Evolutionary conservation across 345 rosid genomes (phyloP), one percentile per base, ranked within the genome.

Genomic region (Eucalyptus grandis): DNA sequence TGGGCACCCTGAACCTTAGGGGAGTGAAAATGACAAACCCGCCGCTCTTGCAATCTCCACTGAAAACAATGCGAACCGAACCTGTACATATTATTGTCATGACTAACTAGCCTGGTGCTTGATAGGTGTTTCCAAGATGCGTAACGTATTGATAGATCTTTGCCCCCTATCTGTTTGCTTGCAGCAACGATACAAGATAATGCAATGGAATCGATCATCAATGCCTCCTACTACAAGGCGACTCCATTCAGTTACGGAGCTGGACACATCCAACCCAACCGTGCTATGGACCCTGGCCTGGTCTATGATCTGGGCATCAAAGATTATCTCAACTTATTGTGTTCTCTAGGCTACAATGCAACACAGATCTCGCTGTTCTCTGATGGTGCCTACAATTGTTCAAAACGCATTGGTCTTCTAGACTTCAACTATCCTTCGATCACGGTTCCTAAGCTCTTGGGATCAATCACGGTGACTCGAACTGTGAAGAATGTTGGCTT

Each of bases 351-450:
- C 6, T 96, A 96, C 95, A 94, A 94, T 49, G 87, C 94, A 87
- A 89, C 0, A 9, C 93, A 90, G 91, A 89, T 98, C 54, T 88
- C 93, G 7, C 6, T 53, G 5, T 94, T 96, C 90, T 89, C 94
- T 7, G 91, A 87, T 1, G 87, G 89, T 9, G 89, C 92, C 44
- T 93, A 93, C 69, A 87, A 89, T 11, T 97, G 98, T 91, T 91
- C 98, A 3, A 90, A 90, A 88, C 89, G 90, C 90, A 72, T 67
- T 5, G 92, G 88, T 60, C 93, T 94, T 86, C 81, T 89, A 51
- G 88, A 93, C 92, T 96, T 98, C 92, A 98, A 97, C 93, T 95
- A 98, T 92, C 99, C 99, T 89, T 95, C 99, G 9, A 95, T 98
- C 87, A 91, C 97, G 9, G 88, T 97, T 86, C 92, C 95, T 30